phyloP scores from a whole-genome alignment of 331 rosid species.

The Erythrophleum ivorense region DNA sequence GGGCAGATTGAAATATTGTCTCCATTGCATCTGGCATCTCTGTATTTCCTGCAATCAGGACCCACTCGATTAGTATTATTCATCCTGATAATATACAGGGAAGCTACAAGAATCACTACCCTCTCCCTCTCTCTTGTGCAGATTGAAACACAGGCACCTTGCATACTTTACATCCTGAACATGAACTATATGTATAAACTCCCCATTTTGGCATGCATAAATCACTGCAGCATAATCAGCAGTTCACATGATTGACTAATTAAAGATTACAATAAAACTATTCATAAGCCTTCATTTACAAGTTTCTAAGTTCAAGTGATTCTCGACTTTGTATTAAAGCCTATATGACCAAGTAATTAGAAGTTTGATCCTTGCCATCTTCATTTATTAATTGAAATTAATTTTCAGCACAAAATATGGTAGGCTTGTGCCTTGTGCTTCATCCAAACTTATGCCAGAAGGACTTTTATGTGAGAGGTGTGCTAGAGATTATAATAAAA shows the following conservation, averaged over 20 bases:
- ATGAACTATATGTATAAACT: constrained; percentile 6
- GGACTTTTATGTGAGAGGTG: neutral
- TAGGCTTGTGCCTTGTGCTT: neutral
- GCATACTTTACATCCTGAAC: constrained; percentile 1
- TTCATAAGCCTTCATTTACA: neutral
- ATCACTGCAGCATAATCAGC: constrained; percentile 10
- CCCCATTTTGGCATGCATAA: constrained; percentile 15
- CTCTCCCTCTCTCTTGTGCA: neutral
- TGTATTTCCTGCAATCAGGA: constrained; percentile 69
- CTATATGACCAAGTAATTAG: neutral
- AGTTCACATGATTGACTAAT: neutral
- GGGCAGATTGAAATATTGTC: constrained; percentile 94
- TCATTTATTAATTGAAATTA: too few relatives aligned
- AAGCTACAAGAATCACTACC: constrained; percentile 26
- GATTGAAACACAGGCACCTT: neutral
- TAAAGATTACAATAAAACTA: neutral
- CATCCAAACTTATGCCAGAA: neutral
- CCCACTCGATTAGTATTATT: constrained; percentile 25
- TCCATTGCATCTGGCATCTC: constrained; percentile 99
- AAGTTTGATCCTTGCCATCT: neutral
- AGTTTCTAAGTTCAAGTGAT: neutral
- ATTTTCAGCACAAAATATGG: neutral
- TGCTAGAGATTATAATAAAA: neutral
- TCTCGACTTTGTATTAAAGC: neutral
- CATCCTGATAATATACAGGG: constrained; percentile 29